phyloP scores from a whole-genome alignment of 306 rosid species.

The Sophora flavescens region DNA sequence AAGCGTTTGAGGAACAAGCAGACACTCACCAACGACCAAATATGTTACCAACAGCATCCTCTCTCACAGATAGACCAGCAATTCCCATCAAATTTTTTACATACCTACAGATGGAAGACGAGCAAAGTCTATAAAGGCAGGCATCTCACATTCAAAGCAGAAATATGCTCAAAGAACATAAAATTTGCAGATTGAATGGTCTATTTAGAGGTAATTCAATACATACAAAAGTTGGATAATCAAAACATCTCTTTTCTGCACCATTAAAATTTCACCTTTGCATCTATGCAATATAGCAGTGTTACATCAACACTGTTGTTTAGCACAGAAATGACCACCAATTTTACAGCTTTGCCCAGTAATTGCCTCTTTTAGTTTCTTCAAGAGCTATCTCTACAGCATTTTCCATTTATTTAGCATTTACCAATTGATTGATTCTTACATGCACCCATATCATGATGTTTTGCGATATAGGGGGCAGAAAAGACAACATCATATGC shows the following conservation, averaged over 20 bases:
- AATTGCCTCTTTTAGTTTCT: background rate
- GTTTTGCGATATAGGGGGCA: background rate
- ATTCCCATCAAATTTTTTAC: constrained; percentile 81
- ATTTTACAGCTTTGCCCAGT: background rate
- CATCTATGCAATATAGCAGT: background rate
- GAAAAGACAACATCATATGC: constrained; percentile 8
- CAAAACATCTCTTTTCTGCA: constrained; percentile 31
- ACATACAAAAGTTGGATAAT: constrained; percentile 16
- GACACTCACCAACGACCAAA: constrained; percentile 87
- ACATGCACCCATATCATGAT: constrained; percentile 20
- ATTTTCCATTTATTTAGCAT: constrained; percentile 20
- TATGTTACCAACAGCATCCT: constrained; percentile 96
- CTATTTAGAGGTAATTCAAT: background rate
- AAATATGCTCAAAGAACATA: constrained; percentile 1
- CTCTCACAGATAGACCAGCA: constrained; percentile 89
- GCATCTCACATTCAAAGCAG: constrained; percentile 27
- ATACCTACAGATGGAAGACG: constrained; percentile 63
- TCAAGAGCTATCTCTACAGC: constrained; percentile 17
- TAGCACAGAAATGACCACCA: constrained; percentile 5
- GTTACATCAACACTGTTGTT: constrained; percentile 26
- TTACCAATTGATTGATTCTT: constrained; percentile 15
- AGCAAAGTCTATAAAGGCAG: constrained; percentile 34
- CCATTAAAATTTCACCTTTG: background rate
- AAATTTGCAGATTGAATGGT: constrained; percentile 14
- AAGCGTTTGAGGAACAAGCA: constrained; percentile 12